These are phyloP conservation scores for Trypanosoma mega DNA, from an alignment of 208 protist genomes.

Conservation along the genomic window DNA sequence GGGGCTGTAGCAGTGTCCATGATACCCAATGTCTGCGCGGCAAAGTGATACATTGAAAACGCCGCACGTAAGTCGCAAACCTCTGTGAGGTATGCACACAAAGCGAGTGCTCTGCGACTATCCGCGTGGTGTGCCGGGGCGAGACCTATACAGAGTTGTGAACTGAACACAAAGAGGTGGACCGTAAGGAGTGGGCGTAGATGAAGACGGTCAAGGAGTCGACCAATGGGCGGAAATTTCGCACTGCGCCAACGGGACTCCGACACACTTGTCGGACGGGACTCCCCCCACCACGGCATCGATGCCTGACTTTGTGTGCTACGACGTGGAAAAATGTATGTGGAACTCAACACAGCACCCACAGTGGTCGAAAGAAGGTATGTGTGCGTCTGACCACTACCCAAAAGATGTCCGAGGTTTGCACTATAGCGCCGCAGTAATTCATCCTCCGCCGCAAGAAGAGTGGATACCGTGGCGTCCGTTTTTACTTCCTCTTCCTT, in stretches of 20 bases:
- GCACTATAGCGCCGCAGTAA: slow-evolving; percentile 32
- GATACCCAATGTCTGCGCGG: slow-evolving; percentile 19
- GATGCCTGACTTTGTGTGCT: too few relatives aligned
- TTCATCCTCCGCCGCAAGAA: too few relatives aligned
- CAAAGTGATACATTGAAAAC: slow-evolving; percentile 61
- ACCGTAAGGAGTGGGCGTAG: slow-evolving; percentile 38
- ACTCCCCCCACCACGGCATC: too few relatives aligned
- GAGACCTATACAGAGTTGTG: slow-evolving; percentile 58
- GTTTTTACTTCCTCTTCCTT: slow-evolving; percentile 4
- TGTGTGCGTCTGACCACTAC: slow-evolving; percentile 40
- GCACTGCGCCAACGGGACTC: slow-evolving; percentile 53
- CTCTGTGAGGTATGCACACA: slow-evolving; percentile 40
- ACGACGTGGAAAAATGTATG: slow-evolving; percentile 46
- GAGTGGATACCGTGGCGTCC: slow-evolving; percentile 6
- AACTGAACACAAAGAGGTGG: slow-evolving; percentile 57
- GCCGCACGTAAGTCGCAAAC: slow-evolving; percentile 31
- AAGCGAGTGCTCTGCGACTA: slow-evolving; percentile 38
- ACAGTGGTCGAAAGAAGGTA: slow-evolving; percentile 51
- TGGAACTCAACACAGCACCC: slow-evolving; percentile 40
- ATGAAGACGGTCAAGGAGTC: slow-evolving; percentile 40
- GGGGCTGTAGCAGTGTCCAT: not conserved
- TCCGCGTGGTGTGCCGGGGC: slow-evolving; percentile 43
- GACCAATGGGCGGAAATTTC: slow-evolving; percentile 64
- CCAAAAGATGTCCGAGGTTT: slow-evolving; percentile 40
- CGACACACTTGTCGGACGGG: not conserved